Conservation (phyloP, 768 basidiomycete species). For the Podaxis sp. region DNA sequence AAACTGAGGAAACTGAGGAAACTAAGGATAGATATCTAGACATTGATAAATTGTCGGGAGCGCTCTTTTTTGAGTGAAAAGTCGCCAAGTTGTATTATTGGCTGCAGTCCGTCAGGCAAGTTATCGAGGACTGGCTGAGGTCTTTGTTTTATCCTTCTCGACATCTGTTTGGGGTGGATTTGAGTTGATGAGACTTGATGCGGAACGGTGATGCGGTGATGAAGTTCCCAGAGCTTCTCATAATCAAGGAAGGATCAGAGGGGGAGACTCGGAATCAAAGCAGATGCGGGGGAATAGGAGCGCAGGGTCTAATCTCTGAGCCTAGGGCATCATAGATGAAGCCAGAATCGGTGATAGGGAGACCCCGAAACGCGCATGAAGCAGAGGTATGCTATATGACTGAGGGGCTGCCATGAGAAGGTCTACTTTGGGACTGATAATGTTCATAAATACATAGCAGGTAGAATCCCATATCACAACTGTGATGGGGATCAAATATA, state of each 20-base stretch:
- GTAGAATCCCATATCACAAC: not conserved
- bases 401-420: not conserved
- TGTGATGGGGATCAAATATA: slow-evolving; percentile 2
- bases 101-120: not conserved
- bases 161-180: no score
- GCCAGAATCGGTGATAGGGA: not conserved
- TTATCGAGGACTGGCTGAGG: not conserved
- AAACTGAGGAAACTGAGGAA: not conserved
- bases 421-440: not conserved
- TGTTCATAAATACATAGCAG: not conserved
- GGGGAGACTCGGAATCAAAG: not conserved
- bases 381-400: not conserved
- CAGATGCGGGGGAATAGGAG: not conserved
- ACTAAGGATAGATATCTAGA: not conserved
- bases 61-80: not conserved
- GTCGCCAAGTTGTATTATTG: not conserved
- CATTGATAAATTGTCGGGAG: not conserved
- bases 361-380: not conserved
- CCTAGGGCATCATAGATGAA: not conserved
- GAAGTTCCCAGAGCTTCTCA: not conserved
- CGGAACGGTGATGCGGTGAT: not conserved
- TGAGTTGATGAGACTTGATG: not conserved
- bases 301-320: not conserved
- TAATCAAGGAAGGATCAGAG: not conserved
- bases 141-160: not conserved